Evolutionary conservation across 495 filamentous ascomycete species (phyloP), one percentile per base, ranked within the genome.

Genomic region (Echria macrotheca): DNA sequence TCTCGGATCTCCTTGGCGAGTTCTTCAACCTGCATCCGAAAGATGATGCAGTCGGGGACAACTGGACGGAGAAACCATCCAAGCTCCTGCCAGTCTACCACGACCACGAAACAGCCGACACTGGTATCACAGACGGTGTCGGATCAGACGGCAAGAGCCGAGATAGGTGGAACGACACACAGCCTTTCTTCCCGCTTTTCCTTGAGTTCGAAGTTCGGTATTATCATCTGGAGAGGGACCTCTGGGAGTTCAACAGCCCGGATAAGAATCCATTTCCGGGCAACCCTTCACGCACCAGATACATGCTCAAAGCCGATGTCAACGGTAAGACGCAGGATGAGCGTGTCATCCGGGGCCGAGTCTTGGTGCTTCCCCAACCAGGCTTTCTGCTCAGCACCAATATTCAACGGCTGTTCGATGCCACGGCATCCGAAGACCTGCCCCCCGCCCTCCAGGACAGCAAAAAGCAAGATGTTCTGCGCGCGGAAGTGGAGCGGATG

Each of bases 131-230:
- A 8, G 37, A 5, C 15, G 37, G 37, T 5, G 15, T 12, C 14
- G 22, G 18, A 11, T 19, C 18, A 8, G 11, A 40, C 7, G 37
- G 37, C 5, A 10, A 4, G 2, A 54, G 54, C 51, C 52, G 70
- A 0, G 68, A 76, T 40, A 41, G 40, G 0, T 78, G 71, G 73
- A 47, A 44, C 8, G 44, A 67, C n/a, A 59, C 44, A 0, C 72
- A 80, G 41, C 73, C 75, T 0, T 80, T 63, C 62, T 64, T 67
- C 32, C 75, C 77, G 0, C 57, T 80, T 0, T 80, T 73, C 36
- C 22, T 77, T 0, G 78, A 80, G 53, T 80, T 75, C 76, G 72
- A 79, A 53, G 66, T 52, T 1, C 60, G 69, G 36, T 82, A 80
- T 53, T 65, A 56, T 7, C 76, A 82, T 52, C 53, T 81, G 9